Evolutionary conservation across 2,329 filamentous ascomycete species (phyloP), one percentile per base, ranked within the genome.

Genomic region (Aspergillus fijiensis): DNA sequence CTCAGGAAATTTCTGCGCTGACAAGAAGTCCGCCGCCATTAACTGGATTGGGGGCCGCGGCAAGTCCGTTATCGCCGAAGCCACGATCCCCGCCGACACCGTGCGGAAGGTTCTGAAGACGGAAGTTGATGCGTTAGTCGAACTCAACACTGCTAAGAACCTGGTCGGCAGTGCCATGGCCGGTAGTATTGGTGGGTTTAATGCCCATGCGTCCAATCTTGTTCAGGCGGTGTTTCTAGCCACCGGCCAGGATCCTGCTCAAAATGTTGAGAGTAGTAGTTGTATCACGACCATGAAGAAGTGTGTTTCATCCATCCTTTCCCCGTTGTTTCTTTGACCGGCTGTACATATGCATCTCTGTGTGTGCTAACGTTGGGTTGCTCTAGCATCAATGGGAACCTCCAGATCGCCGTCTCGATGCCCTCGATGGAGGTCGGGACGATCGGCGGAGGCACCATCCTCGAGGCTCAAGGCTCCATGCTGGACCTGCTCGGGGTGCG

Each of bases 201-300:
- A 99, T 76, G 95, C 95, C 2, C 95, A 99, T 72, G 95, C 95
- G 14, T 91, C 94, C 61, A 99, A 99, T 77, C 96, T 99, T 67
- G 93, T 99, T n/a, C 93, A 95, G n/a, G 95, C 95, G 49, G 87
- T 99, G 60, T 99, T 95, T 84, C 80, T 99, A 55, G 95, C 95
- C 48, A 98, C 94, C 16, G 95, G 95, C 58, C 95, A 99, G 77
- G 95, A 99, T 80, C 95, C 95, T 14, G 95, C 95, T 16, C 95
- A 99, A 81, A 94, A 96, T 65, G 92, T 99, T 3, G 95, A 99
- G 83, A 96, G 92, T 76, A 87, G 88, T 73, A 98, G 96, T 79
- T 99, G 95, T 79, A 99, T 99, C 70, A 98, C 94, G 25, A 91
- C 96, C 61, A 99, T 99, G 95, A 96, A 91, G 81, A 99, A 98